Evolutionary conservation across 176 grass and related monocot genomes (phyloP), one percentile per base, ranked within the genome.

Genomic region (Phoenix roebelenii): DNA sequence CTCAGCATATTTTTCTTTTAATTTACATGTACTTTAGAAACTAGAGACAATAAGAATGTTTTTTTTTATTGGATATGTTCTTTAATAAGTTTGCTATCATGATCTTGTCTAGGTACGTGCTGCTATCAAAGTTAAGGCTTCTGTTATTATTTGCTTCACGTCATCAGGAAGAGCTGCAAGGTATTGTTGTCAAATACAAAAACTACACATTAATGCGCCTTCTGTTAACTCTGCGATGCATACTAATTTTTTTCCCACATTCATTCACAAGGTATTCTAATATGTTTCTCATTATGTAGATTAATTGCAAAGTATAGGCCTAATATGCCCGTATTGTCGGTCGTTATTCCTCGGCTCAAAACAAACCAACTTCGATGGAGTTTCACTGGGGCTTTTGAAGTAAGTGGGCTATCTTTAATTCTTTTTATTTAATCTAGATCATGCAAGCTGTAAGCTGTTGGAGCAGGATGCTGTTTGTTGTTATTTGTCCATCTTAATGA

Each of bases 151-250:
- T 82, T 85, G 78, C 71, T 99, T 99, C 71, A 99, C 94, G 15
- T 99, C 94, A 44, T 93, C 94, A 57, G 94, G 94, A 72, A 84
- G 94, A 58, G 94, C 94, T 81, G 94, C 94, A 74, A 92, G 94
- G 94, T 93, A 88, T 25, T 48, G 25, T 60, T 60, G 22, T 14
- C 54, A 64, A 44, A 44, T 63, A 50, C 54, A 61, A 51, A 60
- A 51, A 12, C 10, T 44, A 12, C 35, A 1, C 7, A 10, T 44
- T 12, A 14, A 44, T 12, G 2, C 14, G 35, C 35, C 35, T 44
- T 44, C 10, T 44, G 9, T 14, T 44, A 44, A 12, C 9, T 44
- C 35, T 12, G 10, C 1, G 10, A 44, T 44, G 35, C 7, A 44
- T 1, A 44, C 3, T 12, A 44, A 12, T 44, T 44, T 44, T 44